Evolutionary conservation across 176 grass and related monocot genomes (phyloP).

Genomic region (Oryza punctata): DNA sequence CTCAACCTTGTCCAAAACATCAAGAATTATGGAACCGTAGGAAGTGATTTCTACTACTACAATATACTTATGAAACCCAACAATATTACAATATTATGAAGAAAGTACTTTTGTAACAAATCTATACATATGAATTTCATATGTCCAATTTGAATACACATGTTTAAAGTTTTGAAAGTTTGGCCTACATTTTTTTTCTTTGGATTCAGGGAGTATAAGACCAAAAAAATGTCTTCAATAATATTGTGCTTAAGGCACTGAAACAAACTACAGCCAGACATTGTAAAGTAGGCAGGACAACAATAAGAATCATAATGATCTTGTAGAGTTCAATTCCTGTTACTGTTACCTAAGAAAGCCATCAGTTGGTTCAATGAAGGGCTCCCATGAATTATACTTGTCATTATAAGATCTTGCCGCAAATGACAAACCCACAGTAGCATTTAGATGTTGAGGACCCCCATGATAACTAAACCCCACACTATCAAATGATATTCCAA

Average conservation of each 20-base stretch:
- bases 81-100: background rate
- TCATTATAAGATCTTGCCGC: constrained; percentile 91
- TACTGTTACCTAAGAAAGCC: constrained; percentile 83
- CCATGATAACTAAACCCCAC: constrained; percentile 83
- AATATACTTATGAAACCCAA: background rate
- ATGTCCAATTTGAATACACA: background rate
- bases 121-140: background rate
- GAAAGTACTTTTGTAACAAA: background rate
- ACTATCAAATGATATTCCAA: constrained; percentile 70
- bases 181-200: background rate
- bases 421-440: constrained; percentile 78
- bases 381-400: constrained; percentile 90
- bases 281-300: constrained; percentile 12
- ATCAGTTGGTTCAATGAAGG: constrained; percentile 92
- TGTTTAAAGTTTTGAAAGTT: background rate
- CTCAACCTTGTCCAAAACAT: too few relatives aligned
- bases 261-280: constrained; percentile 4
- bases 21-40: too few relatives aligned
- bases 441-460: constrained; percentile 75
- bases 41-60: too few relatives aligned
- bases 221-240: background rate
- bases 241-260: background rate
- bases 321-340: constrained; percentile 27
- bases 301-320: constrained; percentile 19
- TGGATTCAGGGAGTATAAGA: background rate